These are phyloP conservation scores for Penicillium ucsense DNA, from an alignment of 495 filamentous ascomycete genomes.

Conservation along the genomic window DNA sequence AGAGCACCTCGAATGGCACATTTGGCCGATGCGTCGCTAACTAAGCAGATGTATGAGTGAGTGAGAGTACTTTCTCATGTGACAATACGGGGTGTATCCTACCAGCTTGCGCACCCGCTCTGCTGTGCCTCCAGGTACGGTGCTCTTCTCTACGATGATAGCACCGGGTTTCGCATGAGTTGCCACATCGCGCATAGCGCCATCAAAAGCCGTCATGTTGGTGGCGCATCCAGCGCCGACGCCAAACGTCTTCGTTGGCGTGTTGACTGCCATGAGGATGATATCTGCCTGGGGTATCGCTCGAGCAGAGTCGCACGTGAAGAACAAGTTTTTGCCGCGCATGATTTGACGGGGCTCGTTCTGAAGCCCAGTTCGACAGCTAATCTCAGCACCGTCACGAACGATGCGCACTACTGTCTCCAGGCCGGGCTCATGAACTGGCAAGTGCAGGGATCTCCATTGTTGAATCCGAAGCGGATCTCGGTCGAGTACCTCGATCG, in stretches of 20 bases:
- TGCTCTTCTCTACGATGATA: conserved; percentile 78
- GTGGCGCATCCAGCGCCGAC: conserved; percentile 62
- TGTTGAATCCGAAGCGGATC: conserved; percentile 52
- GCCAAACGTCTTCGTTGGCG: conserved; percentile 66
- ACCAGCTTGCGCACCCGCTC: conserved; percentile 59
- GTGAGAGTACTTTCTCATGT: neutral
- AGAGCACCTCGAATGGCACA: conserved; percentile 63
- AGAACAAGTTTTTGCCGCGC: conserved; percentile 53
- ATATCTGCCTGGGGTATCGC: conserved; percentile 61
- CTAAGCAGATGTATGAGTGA: conserved; percentile 13
- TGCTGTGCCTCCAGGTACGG: conserved; percentile 72
- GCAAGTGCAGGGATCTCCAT: conserved; percentile 66
- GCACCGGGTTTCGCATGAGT: conserved; percentile 52
- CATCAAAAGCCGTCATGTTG: conserved; percentile 65
- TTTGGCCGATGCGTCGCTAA: conserved; percentile 46
- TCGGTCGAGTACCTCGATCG: conserved; percentile 63
- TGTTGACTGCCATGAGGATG: conserved; percentile 72
- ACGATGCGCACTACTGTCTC: conserved; percentile 54
- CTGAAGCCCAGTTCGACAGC: neutral
- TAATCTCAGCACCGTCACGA: conserved; percentile 44
- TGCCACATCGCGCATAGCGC: conserved; percentile 57
- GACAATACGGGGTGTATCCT: neutral
- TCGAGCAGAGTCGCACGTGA: conserved; percentile 54
- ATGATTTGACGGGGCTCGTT: neutral
- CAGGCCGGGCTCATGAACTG: conserved; percentile 70